These are phyloP conservation scores for Orobanche coerulescens DNA, from an alignment of 257 asterid species.

Conservation along the genomic window DNA sequence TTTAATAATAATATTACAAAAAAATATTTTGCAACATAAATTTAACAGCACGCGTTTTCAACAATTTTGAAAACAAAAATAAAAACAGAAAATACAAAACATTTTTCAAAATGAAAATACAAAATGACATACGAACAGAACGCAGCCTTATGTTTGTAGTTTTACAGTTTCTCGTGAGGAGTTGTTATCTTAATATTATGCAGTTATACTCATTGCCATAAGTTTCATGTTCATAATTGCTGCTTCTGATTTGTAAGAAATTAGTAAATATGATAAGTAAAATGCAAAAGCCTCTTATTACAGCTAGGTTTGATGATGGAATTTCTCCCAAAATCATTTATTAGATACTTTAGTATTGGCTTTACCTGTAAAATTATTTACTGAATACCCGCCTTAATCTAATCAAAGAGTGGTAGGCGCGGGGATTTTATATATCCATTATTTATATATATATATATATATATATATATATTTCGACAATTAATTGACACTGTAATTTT, in stretches of 20 bases:
- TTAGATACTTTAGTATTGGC: background rate
- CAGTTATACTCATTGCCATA: background rate
- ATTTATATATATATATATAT: too few species aligned
- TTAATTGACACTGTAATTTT: too few species aligned
- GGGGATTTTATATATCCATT: constrained; percentile 4
- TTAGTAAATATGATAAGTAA: constrained; percentile 10
- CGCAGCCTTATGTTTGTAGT: too few species aligned
- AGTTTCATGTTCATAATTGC: background rate
- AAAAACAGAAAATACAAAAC: too few species aligned
- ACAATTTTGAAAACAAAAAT: too few species aligned
- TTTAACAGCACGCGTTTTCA: too few species aligned
- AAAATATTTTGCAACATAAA: too few species aligned
- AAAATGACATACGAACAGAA: too few species aligned
- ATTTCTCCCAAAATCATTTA: background rate
- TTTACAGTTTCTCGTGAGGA: constrained; percentile 1
- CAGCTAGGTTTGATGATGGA: background rate
- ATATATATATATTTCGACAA: too few species aligned
- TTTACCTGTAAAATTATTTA: background rate
- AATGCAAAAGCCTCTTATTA: constrained; percentile 12
- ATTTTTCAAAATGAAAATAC: too few species aligned
- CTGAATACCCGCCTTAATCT: background rate
- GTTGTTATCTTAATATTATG: background rate
- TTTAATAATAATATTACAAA: too few species aligned
- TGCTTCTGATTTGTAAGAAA: constrained; percentile 6
- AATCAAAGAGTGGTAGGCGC: background rate